Evolutionary conservation across 495 filamentous ascomycete species (phyloP), one percentile per base, ranked within the genome.

Genomic region (Parathielavia appendiculata): DNA sequence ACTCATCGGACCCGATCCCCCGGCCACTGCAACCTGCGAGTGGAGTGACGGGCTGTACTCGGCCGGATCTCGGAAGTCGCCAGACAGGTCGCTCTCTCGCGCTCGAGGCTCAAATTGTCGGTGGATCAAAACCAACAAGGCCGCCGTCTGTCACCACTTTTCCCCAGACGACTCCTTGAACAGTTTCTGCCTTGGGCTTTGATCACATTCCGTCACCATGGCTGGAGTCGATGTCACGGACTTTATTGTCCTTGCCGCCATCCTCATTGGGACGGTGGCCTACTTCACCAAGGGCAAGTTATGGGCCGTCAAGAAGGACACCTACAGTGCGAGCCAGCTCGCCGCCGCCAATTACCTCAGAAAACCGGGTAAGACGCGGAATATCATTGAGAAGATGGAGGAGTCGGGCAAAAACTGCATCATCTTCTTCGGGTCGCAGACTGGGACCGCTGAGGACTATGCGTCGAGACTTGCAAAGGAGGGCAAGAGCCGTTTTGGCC

Each of bases 391-490:
- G 77, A 95, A 92, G 77, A 88, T 99, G 88, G 88, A 97, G 36
- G 90, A 97, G 76, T 86, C 81, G 4, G 87, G 86, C 71, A 97
- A 97, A 77, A 97, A 99, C 73, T 96, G 91, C 76, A 86, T 99
- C 55, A 88, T 97, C 60, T 96, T 99, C 77, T 99, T 96, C 66
- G 93, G 92, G 51, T 97, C 93, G 49, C 93, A 99, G 73, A 99
- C 93, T 19, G 93, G 93, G 65, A 99, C 95, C 54, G 93, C 93
- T 26, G 93, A 99, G 79, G 93, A 99, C 68, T 99, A 99, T 64
- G 95, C 93, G 54, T 96, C 95, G n/a, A 82, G 93, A 61, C 70
- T 99, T 58, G 91, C 95, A 50, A 99, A 99, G 79, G 93, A 99
- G 71, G 93, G 95, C 61, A 91, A 90, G 64, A 95, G 92, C 68